These are phyloP conservation scores for Candolleomyces efflorescens DNA, from an alignment of 768 basidiomycete genomes.

Conservation along the genomic window DNA sequence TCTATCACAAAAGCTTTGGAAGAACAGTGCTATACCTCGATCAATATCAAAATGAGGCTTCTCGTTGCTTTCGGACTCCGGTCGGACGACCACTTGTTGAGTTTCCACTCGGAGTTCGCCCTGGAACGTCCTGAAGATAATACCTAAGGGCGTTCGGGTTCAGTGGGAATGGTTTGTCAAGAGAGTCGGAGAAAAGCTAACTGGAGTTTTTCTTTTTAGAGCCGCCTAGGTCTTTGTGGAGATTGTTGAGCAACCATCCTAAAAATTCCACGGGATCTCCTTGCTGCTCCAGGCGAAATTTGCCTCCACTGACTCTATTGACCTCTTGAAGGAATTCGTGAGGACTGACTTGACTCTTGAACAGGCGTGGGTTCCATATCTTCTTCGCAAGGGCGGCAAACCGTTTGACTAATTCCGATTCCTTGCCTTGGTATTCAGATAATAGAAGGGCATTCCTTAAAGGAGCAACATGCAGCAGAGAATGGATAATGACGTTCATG, in stretches of 20 bases:
- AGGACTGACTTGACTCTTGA: constrained; percentile 98
- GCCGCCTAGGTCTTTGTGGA: constrained; percentile 94
- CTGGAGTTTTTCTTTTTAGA: constrained; percentile 89
- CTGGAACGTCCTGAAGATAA: constrained; percentile 92
- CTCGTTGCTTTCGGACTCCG: constrained; percentile 67
- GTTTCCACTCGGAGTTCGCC: constrained; percentile 91
- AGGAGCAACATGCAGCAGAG: constrained; percentile 86
- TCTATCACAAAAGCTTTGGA: constrained; percentile 1
- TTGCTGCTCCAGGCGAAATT: constrained; percentile 90
- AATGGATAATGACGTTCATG: constrained; percentile 95
- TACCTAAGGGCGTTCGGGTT: constrained; percentile 45
- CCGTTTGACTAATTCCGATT: constrained; percentile 83
- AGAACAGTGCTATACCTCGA: constrained; percentile 55
- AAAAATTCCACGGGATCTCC: constrained; percentile 97
- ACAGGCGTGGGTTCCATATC: constrained; percentile 92
- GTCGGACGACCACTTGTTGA: constrained; percentile 86
- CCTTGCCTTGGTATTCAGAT: constrained; percentile 66
- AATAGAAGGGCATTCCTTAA: constrained; percentile 85
- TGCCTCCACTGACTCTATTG: constrained; percentile 79
- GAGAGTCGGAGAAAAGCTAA: constrained; percentile 33
- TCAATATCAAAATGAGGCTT: constrained; percentile 93
- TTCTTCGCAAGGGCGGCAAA: constrained; percentile 88
- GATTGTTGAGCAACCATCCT: constrained; percentile 89
- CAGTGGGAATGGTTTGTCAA: constrained; percentile 13
- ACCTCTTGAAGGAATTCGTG: constrained; percentile 99